These are phyloP conservation scores for Pythium pyrilobum DNA, from an alignment of 352 stramenopile genomes.

Conservation along the genomic window DNA sequence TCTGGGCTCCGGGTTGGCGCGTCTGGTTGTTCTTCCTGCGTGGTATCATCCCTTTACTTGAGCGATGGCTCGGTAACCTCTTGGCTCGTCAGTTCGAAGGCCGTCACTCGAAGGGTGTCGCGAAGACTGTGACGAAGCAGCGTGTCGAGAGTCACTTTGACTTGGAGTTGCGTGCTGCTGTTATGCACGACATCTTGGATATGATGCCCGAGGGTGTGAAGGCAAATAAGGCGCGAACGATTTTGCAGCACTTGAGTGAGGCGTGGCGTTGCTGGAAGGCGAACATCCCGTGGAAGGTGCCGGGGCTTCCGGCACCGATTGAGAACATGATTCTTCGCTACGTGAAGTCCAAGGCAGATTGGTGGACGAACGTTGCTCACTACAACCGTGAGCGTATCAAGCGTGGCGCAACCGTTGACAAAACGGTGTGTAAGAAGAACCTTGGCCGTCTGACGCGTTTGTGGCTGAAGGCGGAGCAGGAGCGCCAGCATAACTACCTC, in stretches of 20 bases:
- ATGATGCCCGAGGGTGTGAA: conserved; percentile 99
- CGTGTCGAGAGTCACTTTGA: conserved; percentile 99
- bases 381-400: conserved; percentile 99
- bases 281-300: conserved; percentile 99
- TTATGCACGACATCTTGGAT: conserved; percentile 99
- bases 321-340: conserved; percentile 99
- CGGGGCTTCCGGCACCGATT: conserved; percentile 97
- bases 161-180: conserved; percentile 97
- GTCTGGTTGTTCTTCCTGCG: conserved; percentile 99
- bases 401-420: conserved; percentile 98
- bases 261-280: conserved; percentile 98
- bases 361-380: conserved; percentile 98
- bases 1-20: conserved; percentile 98
- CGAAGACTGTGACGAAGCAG: conserved; percentile 99
- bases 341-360: conserved; percentile 99
- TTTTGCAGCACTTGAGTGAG: conserved; percentile 98
- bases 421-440: conserved; percentile 99
- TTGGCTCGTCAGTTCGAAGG: conserved; percentile 99
- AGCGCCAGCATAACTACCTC: conserved; percentile 99
- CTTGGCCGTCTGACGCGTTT: conserved; percentile 97
- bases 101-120: conserved; percentile 97
- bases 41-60: conserved; percentile 97
- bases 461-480: conserved; percentile 99
- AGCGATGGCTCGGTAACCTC: conserved; percentile 99
- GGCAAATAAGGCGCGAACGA: conserved; percentile 98